Conservation (phyloP, 768 basidiomycete species). For the Suillus lakei region DNA sequence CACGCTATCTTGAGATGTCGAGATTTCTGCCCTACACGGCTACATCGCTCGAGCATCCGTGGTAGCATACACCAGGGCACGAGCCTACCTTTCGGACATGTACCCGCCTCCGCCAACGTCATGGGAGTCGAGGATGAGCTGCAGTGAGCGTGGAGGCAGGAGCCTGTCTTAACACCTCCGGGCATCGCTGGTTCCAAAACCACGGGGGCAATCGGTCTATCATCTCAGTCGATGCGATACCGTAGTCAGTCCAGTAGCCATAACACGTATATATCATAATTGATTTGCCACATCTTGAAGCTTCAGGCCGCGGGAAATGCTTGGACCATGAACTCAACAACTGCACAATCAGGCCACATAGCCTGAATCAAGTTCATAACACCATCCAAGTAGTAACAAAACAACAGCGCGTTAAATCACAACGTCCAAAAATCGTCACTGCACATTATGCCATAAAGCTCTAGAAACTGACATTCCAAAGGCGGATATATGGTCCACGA, state of each 20-base stretch:
- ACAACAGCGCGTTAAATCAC: conserved; percentile 2
- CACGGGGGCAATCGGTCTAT: too few species aligned
- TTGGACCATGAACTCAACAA: background rate
- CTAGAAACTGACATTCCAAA: conserved; percentile 2
- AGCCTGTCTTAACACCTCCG: background rate
- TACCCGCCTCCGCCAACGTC: background rate
- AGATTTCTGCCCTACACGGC: too few species aligned
- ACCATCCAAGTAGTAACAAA: background rate
- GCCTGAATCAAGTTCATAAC: conserved; percentile 5
- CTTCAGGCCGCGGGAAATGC: background rate
- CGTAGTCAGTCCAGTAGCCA: background rate
- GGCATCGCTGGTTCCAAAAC: background rate
- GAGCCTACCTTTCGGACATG: too few species aligned
- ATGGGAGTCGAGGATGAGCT: background rate
- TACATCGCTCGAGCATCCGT: too few species aligned
- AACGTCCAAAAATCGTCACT: conserved; percentile 3
- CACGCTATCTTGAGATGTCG: too few species aligned
- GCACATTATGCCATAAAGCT: background rate
- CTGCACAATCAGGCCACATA: background rate
- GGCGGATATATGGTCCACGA: background rate
- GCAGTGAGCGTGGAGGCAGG: too few species aligned
- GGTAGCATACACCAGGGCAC: too few species aligned
- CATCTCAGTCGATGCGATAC: background rate
- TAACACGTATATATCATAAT: background rate
- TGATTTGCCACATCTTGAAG: background rate